Evolutionary conservation across 2,329 filamentous ascomycete species (phyloP), one percentile per base, ranked within the genome.

Genomic region (Pseudogymnoascus pannorum): DNA sequence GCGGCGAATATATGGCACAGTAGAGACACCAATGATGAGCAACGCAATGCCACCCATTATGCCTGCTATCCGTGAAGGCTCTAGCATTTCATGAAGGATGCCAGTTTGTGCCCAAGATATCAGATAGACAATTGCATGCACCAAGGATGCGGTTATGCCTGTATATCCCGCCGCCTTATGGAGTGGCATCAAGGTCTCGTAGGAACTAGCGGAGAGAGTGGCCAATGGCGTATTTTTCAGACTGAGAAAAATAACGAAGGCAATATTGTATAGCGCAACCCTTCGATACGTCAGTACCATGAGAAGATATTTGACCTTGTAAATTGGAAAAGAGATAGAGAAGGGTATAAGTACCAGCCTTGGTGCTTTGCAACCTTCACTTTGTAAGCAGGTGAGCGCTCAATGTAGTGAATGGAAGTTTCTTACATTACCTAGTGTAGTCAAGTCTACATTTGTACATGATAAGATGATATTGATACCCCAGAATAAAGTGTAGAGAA

Each of bases 171-270:
- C 76, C 16, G 81, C 72, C 62, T 79, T 79, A 66, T 86, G 83
- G 2, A 86, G 74, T 57, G 79, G 75, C 66, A 84, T 85, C 59
- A 86, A 76, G 18, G 80, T 76, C 63, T 86, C 83, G 68, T 86
- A 83, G 4, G 82, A 84, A 67, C 79, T 81, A 1, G 77, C 72
- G 1, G 79, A 79, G 9, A 86, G 65, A 62, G 78, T 77, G 0
- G 78, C 78, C 16, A 86, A 69, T 0, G 82, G 83, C 0, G 82
- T 85, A 67, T 85, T 84, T 66, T 84, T 85, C 42, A 86, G 73
- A 1, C 79, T 75, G 14, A 86, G 72, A 57, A 85, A 79, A 11
- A 83, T 73, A 11, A 83, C 75, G 14, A 86, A 71, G 11, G 75
- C 71, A 29, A 83, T 69, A 65, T 86, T 86, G 31, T 68, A 73